These are phyloP conservation scores for Aureobasidium melanogenum DNA, from an alignment of 2,329 filamentous ascomycete genomes.

Conservation along the genomic window DNA sequence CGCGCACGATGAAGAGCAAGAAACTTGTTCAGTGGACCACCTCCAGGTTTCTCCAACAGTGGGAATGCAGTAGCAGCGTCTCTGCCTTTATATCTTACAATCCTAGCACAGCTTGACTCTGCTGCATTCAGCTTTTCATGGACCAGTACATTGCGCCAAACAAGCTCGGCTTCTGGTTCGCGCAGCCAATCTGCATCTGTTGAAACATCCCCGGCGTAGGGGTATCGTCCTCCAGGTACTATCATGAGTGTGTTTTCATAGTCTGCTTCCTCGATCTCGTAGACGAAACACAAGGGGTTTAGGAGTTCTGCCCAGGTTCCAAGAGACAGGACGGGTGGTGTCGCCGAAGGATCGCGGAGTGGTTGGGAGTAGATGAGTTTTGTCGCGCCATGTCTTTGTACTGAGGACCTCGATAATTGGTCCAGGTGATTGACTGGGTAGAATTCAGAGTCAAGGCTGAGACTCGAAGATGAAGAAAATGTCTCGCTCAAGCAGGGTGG, in stretches of 20 bases:
- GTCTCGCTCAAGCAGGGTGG: background rate
- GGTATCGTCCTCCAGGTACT: background rate
- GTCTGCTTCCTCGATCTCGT: background rate
- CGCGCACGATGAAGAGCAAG: background rate
- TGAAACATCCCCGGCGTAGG: background rate
- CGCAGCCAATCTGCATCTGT: background rate
- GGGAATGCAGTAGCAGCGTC: background rate
- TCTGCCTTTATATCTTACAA: background rate
- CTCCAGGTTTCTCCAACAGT: background rate
- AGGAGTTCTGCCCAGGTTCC: background rate
- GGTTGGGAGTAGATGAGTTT: background rate
- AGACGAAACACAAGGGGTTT: background rate
- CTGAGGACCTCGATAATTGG: no score
- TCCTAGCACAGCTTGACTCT: background rate
- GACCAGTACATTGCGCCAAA: background rate
- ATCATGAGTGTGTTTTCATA: background rate
- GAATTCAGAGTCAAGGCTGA: no score
- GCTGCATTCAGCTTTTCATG: background rate
- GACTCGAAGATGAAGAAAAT: background rate
- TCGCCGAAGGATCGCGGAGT: background rate
- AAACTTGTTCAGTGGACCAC: background rate
- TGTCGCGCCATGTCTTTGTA: background rate
- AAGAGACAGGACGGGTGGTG: background rate
- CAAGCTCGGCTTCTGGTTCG: background rate
- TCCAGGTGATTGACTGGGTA: no score